Evolutionary conservation across 2,329 filamentous ascomycete genomes (phyloP).

Genomic region (Chrysosporium keratinophilum): DNA sequence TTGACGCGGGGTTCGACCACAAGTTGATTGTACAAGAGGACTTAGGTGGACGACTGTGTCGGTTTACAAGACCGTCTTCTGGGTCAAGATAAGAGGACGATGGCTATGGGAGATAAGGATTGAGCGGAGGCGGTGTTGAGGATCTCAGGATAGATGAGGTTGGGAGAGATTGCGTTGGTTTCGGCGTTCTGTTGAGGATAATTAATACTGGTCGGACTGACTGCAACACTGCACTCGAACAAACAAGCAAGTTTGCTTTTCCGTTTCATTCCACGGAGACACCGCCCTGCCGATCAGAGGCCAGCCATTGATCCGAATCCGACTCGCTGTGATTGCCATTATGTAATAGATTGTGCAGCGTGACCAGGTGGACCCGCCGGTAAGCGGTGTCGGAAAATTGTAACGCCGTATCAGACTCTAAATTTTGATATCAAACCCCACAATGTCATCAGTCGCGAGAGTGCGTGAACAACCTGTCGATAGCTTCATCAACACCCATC

Average conservation of each 20-base stretch:
- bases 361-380: background rate
- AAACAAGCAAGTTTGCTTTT: background rate
- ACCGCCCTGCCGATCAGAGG: background rate
- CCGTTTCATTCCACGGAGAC: background rate
- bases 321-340: background rate
- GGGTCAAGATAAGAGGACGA: background rate
- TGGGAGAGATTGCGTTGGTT: background rate
- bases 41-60: background rate
- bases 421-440: constrained; percentile 9
- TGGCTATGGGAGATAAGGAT: background rate
- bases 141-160: background rate
- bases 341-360: background rate
- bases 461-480: too few relatives aligned
- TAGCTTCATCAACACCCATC: too few relatives aligned
- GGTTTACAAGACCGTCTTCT: background rate
- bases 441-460: background rate
- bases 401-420: constrained; percentile 7
- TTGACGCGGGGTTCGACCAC: constrained; percentile 6
- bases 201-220: background rate
- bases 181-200: background rate
- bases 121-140: background rate
- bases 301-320: background rate
- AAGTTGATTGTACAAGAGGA: background rate
- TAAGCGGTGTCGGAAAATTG: background rate
- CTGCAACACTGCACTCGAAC: background rate